Base-by-base conservation (phyloP, 345 rosid species). In the Limnanthes douglasii region DNA sequence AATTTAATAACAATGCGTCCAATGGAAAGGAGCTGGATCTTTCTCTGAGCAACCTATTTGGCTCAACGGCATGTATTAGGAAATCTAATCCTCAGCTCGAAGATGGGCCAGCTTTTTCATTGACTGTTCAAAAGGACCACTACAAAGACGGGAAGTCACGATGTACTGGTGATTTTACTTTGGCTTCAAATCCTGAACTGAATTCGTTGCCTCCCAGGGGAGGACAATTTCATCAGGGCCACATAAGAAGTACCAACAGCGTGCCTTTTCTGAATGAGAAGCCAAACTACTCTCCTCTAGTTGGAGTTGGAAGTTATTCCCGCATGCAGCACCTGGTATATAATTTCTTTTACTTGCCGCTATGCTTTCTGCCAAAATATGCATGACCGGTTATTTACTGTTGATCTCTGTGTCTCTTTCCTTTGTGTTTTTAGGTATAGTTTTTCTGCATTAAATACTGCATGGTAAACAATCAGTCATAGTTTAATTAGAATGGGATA, bases 251-350 rank as follows among this genome's bases (percentile, higher is more conserved):
- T 25, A 4, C 46, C 10, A 21, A 24, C 22, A 30, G 31, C 31
- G 45, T 48, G 14, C 49, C 64, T 27, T 63, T 73, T 36, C 45
- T 22, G 1, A 45, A 63, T 39, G 61, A 62, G 18, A 62, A 51
- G 40, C 65, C 55, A 31, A 52, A 57, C 39, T 44, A 22, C 22
- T 18, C 43, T 13, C 45, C 64, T 46, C 54, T 33, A 30, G 34
- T 58, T 47, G 63, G 60, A 41, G 57, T 37, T 30, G 60, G 56
- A 10, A 53, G 38, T 34, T 27, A 11, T 43, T 52, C 77, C 42
- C 35, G 25, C 22, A 38, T 54, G 57, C 66, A 44, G 41, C 66
- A 53, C 59, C 54, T 49, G 79, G 92, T 72, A 69, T 44, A 59
- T 36, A 30, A 40, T 46, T 59, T 46, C 22, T 18, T 34, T 21